These are phyloP conservation scores for Penicillium coprophilum DNA, from an alignment of 495 filamentous ascomycete species.

Conservation along the genomic window DNA sequence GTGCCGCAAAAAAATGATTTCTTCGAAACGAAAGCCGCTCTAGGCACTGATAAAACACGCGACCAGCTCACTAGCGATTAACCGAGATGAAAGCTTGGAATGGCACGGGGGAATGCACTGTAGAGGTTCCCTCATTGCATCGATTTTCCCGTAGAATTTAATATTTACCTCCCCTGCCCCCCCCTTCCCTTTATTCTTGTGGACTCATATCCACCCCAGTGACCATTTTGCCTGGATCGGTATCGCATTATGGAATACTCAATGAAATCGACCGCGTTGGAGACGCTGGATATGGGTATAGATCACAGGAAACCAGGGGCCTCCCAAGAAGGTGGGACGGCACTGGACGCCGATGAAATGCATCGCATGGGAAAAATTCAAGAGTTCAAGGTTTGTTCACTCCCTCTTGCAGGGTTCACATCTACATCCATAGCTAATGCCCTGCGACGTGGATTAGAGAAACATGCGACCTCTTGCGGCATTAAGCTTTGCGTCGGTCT, in stretches of 20 bases:
- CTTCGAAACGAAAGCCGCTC: not conserved
- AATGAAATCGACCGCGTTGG: not conserved
- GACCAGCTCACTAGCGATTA: not conserved
- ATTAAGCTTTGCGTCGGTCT: not conserved
- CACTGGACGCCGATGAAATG: not conserved
- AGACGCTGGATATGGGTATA: not conserved
- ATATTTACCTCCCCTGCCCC: not conserved
- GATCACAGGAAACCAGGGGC: not conserved
- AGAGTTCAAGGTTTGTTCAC: not conserved
- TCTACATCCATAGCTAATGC: not conserved
- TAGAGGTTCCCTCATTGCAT: not conserved
- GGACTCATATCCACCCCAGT: not conserved
- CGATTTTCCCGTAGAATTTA: not conserved
- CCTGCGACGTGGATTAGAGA: not conserved
- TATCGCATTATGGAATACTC: not conserved
- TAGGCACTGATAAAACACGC: not conserved
- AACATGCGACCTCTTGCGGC: not conserved
- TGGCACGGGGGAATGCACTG: not conserved
- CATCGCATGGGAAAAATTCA: not conserved
- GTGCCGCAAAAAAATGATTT: not conserved
- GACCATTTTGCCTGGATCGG: not conserved
- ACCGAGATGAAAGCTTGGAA: not conserved
- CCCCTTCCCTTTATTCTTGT: not conserved
- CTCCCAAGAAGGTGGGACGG: not conserved
- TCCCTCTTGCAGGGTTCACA: not conserved